Evolutionary conservation across 768 basidiomycete species (phyloP).

Genomic region (Auriculariales sp.): DNA sequence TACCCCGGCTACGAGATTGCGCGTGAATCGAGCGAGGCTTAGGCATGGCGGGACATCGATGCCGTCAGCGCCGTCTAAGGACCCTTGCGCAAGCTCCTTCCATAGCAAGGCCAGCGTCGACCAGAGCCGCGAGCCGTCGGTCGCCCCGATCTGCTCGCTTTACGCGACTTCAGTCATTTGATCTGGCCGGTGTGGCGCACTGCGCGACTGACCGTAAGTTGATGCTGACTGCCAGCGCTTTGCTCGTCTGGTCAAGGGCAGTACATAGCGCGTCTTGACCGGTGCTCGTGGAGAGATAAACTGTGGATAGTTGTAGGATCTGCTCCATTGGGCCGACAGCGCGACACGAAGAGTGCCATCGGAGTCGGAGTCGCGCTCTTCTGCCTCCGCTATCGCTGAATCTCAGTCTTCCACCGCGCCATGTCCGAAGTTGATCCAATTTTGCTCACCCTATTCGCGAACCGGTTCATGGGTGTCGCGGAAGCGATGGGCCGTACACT

Average conservation of each 20-base stretch:
- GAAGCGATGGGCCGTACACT: slow-evolving; percentile 90
- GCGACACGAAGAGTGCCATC: too few species aligned
- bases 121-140: neutral
- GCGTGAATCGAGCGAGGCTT: slow-evolving; percentile 60
- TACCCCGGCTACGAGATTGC: slow-evolving; percentile 71
- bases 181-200: neutral
- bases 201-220: neutral
- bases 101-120: slow-evolving; percentile 19
- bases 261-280: neutral
- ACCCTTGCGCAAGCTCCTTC: slow-evolving; percentile 22
- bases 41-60: slow-evolving; percentile 15
- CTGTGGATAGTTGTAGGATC: too few species aligned
- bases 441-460: slow-evolving; percentile 80
- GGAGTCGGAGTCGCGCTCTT: too few species aligned
- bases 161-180: neutral
- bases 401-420: too few species aligned
- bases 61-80: slow-evolving; percentile 16
- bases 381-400: too few species aligned
- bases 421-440: slow-evolving; percentile 70
- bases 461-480: slow-evolving; percentile 95
- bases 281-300: too few species aligned
- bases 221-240: neutral
- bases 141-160: neutral
- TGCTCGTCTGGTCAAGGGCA: neutral
- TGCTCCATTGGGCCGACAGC: too few species aligned